Conservation (phyloP, 208 protist species). For the Wallacemonas rigidus region DNA sequence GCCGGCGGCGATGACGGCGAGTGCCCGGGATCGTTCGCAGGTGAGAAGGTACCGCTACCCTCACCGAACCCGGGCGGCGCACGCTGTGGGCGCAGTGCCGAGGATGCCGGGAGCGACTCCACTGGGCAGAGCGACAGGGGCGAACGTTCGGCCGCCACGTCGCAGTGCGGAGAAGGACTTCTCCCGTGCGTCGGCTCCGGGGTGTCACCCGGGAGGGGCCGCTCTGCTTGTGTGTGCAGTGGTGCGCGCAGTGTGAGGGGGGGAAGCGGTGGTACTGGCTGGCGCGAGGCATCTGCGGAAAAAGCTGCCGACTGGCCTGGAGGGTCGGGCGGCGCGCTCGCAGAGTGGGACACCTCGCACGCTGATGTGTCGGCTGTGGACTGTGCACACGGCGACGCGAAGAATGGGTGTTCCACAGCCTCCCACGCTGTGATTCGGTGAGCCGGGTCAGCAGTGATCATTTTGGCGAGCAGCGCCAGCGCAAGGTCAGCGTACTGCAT, state of each 20-base stretch:
- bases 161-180: no score
- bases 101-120: neutral
- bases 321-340: no score
- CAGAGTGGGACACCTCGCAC: neutral
- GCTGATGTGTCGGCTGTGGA: neutral
- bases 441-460: slow-evolving; percentile 59
- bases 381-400: slow-evolving; percentile 11
- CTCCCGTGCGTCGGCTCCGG: no score
- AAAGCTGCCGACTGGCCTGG: no score
- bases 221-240: no score
- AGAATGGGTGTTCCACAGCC: slow-evolving; percentile 69
- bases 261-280: slow-evolving; percentile 11
- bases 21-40: no score
- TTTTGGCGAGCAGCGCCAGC: slow-evolving; percentile 59
- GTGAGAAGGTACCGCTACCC: no score
- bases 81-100: neutral
- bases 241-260: slow-evolving; percentile 16
- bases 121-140: neutral
- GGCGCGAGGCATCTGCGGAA: no score
- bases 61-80: neutral
- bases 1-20: neutral
- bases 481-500: neutral
- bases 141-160: neutral
- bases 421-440: slow-evolving; percentile 56
- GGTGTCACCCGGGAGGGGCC: no score